Percentiles rank a stretch among this genome's conserved stretches.
Evolutionary conservation across 768 basidiomycete species (phyloP).

Genomic region (Pulveroboletus ravenelii): DNA sequence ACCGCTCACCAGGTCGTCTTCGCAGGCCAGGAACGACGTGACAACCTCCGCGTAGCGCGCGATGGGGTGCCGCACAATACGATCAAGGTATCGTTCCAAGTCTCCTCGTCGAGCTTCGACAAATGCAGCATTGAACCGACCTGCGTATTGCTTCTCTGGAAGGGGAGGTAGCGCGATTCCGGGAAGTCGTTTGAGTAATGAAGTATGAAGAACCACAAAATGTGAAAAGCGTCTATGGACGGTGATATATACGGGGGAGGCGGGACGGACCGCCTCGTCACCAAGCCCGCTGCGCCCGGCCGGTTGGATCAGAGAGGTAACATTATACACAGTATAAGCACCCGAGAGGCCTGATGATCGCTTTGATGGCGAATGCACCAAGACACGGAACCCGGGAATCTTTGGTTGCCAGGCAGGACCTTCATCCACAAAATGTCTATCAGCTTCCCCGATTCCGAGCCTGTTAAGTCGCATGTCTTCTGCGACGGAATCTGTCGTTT

Average conservation of each 20-base stretch:
- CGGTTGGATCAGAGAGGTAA: constrained; percentile 50
- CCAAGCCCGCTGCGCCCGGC: constrained; percentile 16
- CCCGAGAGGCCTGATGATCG: constrained; percentile 60
- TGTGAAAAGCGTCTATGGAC: constrained; percentile 83
- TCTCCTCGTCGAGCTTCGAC: constrained; percentile 80
- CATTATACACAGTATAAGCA: constrained; percentile 68
- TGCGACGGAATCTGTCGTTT: constrained; percentile 34
- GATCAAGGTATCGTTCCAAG: constrained; percentile 70
- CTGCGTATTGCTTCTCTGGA: constrained; percentile 82
- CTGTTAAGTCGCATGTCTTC: constrained; percentile 38
- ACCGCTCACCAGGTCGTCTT: constrained; percentile 64
- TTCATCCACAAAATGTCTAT: constrained; percentile 65
- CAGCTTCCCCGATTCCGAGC: constrained; percentile 51
- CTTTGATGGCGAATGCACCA: constrained; percentile 81
- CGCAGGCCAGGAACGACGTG: constrained; percentile 74
- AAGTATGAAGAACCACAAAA: constrained; percentile 73
- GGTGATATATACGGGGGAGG: constrained; percentile 54
- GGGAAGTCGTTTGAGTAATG: constrained; percentile 62
- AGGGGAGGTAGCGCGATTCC: constrained; percentile 77
- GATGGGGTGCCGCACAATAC: constrained; percentile 70
- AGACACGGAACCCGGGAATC: constrained; percentile 64
- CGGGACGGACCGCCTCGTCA: constrained; percentile 19
- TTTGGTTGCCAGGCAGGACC: constrained; percentile 73
- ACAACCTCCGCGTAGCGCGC: constrained; percentile 75
- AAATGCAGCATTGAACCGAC: constrained; percentile 75